phyloP scores from a whole-genome alignment of 106 monocot species.

The Acanthochlamys bracteata region DNA sequence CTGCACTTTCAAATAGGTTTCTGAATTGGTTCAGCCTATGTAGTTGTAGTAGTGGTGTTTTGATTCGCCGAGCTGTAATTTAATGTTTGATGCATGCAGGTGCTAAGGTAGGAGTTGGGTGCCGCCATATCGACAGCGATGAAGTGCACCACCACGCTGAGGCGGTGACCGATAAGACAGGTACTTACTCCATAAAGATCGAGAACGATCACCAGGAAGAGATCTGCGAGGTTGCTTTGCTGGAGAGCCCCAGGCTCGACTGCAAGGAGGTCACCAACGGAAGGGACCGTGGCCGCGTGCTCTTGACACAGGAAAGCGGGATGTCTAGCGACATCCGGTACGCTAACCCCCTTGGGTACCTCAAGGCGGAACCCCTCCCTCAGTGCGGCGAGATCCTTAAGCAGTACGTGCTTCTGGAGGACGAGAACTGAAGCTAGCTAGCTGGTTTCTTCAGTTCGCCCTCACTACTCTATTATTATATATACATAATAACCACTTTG shows the following conservation, averaged over 20 bases:
- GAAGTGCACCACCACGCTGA: constrained; percentile 19
- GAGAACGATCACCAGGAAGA: constrained; percentile 39
- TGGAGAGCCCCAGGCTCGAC: constrained; percentile 22
- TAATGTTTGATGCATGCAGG: constrained; percentile 4
- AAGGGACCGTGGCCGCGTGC: constrained; percentile 35
- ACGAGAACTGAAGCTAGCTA: constrained; percentile 1
- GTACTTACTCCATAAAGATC: constrained; percentile 38
- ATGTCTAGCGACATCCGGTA: constrained; percentile 26
- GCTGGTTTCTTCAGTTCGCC: no score
- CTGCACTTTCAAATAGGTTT: neutral
- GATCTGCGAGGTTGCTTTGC: constrained; percentile 31
- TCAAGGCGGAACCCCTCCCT: constrained; percentile 30
- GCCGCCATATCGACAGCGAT: constrained; percentile 24
- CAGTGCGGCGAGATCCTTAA: constrained; percentile 15
- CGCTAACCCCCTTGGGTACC: constrained; percentile 64
- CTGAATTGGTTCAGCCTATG: no score
- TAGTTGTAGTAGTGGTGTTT: no score
- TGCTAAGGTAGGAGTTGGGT: constrained; percentile 41
- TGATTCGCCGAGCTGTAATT: neutral
- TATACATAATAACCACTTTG: no score
- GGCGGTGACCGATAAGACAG: constrained; percentile 25
- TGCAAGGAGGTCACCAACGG: constrained; percentile 31
- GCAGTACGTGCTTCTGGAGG: constrained; percentile 8
- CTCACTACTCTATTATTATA: no score
- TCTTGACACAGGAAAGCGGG: constrained; percentile 35